These are phyloP conservation scores for Aspergillus phoenicis DNA, from an alignment of 2,329 filamentous ascomycete species.

Conservation along the genomic window DNA sequence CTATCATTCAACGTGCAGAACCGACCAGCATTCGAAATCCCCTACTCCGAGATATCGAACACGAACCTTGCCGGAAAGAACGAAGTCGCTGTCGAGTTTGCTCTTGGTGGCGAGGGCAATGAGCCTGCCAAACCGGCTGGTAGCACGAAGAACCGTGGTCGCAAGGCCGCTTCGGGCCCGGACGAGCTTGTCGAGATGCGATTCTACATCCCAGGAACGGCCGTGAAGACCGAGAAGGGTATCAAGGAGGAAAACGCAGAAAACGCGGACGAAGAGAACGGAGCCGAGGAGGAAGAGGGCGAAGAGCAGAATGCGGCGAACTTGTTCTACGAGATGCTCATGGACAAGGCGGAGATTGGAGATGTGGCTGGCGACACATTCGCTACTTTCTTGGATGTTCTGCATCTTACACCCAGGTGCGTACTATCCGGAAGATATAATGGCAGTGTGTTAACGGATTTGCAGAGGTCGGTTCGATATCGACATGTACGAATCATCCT, in stretches of 20 bases:
- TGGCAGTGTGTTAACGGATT: conserved; percentile 16
- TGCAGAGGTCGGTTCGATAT: conserved; percentile 96
- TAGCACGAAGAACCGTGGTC: conserved; percentile 71
- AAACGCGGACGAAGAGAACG: conserved; percentile 68
- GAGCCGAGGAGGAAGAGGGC: conserved; percentile 67
- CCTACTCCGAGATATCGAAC: conserved; percentile 96
- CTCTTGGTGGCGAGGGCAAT: conserved; percentile 72
- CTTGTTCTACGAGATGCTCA: conserved; percentile 96
- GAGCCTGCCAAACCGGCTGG: conserved; percentile 73
- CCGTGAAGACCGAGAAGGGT: conserved; percentile 69
- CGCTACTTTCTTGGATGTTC: conserved; percentile 92
- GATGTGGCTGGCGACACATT: conserved; percentile 98
- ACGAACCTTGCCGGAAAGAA: conserved; percentile 97
- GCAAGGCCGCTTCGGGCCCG: conserved; percentile 83
- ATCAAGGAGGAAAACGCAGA: conserved; percentile 63
- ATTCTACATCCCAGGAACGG: conserved; percentile 94
- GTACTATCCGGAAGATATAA: conserved; percentile 24
- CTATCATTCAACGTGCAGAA: conserved; percentile 97
- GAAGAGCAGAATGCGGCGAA: conserved; percentile 95
- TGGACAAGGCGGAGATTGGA: conserved; percentile 98
- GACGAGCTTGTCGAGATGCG: conserved; percentile 98
- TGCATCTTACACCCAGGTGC: conserved; percentile 92
- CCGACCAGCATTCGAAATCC: conserved; percentile 91
- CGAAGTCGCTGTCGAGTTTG: conserved; percentile 94
- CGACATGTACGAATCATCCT: conserved; percentile 98